A percentile compares a stretch with the other conserved stretches of the same genome.
Evolutionary conservation across 2,329 filamentous ascomycete species (phyloP).

Genomic region (Thermothelomyces thermophilus): DNA sequence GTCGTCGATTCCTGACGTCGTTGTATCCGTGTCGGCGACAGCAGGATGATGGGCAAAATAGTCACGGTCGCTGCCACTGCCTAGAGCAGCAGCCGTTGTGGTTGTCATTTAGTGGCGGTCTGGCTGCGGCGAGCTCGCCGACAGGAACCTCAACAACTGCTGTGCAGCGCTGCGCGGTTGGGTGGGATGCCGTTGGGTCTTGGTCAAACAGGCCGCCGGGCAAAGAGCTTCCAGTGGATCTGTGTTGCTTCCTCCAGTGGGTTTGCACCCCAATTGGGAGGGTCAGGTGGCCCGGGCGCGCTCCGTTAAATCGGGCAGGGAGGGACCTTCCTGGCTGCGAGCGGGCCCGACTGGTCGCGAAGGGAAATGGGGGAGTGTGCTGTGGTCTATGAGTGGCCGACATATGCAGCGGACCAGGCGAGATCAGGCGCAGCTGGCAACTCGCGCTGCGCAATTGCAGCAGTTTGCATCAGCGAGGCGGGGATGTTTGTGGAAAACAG

Average conservation of each 20-base stretch:
- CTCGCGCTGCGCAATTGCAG: background rate
- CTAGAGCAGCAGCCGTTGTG: slow-evolving; percentile 20
- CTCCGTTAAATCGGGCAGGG: slow-evolving; percentile 8
- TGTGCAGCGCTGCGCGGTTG: background rate
- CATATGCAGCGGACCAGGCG: background rate
- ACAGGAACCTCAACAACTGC: background rate
- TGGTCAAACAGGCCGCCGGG: background rate
- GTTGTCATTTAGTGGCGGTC: slow-evolving; percentile 23
- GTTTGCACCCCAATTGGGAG: background rate
- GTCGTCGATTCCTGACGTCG: slow-evolving; percentile 8
- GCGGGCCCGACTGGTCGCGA: slow-evolving; percentile 9
- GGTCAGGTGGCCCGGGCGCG: background rate
- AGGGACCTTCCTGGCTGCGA: slow-evolving; percentile 5
- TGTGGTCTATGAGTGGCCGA: slow-evolving; percentile 3
- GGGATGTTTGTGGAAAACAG: background rate
- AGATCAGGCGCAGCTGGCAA: background rate
- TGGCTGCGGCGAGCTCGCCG: slow-evolving; percentile 6
- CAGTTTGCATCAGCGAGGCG: slow-evolving; percentile 1
- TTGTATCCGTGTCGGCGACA: slow-evolving; percentile 6
- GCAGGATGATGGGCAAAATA: background rate
- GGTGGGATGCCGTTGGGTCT: background rate
- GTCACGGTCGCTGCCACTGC: slow-evolving; percentile 21
- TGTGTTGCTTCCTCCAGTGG: slow-evolving; percentile 1
- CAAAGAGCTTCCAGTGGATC: slow-evolving; percentile 2
- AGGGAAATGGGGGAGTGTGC: background rate